These are phyloP conservation scores for Penstemon eatonii DNA, from an alignment of 257 asterid species.

Conservation along the genomic window DNA sequence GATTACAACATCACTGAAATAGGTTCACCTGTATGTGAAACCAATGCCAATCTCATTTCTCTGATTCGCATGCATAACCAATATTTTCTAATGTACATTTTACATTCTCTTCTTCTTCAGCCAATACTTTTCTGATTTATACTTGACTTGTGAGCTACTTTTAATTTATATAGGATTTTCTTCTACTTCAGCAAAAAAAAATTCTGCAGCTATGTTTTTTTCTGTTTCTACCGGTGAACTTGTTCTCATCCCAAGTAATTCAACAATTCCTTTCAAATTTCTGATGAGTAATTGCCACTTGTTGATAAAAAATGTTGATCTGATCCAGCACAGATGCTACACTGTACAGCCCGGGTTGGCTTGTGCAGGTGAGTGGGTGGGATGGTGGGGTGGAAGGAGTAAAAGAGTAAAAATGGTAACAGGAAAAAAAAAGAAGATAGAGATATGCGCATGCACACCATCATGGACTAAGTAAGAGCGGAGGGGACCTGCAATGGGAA, in stretches of 20 bases:
- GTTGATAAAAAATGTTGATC: not conserved
- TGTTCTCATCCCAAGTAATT: too few species aligned
- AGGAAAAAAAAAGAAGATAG: slow-evolving; percentile 1
- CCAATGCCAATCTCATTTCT: not conserved
- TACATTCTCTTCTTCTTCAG: not conserved
- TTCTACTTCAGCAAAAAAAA: too few species aligned
- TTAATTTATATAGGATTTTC: too few species aligned
- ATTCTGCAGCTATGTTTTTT: too few species aligned
- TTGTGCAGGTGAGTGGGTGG: not conserved
- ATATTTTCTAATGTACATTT: not conserved
- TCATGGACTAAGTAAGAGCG: slow-evolving; percentile 5
- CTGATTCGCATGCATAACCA: not conserved
- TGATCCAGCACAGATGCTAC: not conserved
- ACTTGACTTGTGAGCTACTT: not conserved
- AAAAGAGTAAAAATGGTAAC: not conserved
- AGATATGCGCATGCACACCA: not conserved
- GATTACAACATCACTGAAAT: too few species aligned
- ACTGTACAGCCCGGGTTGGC: not conserved
- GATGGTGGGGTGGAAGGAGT: not conserved
- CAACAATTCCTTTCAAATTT: too few species aligned
- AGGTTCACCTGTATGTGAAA: not conserved
- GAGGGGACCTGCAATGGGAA: slow-evolving; percentile 3
- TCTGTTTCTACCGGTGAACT: too few species aligned
- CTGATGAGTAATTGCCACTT: too few species aligned
- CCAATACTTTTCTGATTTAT: not conserved